Conservation (phyloP, 495 filamentous ascomycete genomes). For the Trichoderma orchidacearum region DNA sequence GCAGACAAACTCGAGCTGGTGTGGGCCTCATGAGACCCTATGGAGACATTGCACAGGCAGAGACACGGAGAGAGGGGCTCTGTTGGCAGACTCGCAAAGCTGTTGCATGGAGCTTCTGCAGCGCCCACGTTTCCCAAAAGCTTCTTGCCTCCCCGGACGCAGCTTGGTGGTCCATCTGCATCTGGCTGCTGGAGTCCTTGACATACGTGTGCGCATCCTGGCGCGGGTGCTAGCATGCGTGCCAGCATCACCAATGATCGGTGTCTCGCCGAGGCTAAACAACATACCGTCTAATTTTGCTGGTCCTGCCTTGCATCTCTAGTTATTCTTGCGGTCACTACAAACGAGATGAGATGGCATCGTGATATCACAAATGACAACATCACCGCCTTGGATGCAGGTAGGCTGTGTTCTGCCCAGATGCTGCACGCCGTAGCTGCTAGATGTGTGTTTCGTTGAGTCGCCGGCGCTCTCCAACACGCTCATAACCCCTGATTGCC, state of each 20-base stretch:
- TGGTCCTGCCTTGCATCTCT: neutral
- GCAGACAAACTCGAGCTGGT: neutral
- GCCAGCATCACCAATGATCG: neutral
- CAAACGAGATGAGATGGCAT: neutral
- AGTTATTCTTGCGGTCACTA: constrained; percentile 1
- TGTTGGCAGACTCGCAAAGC: too few relatives aligned
- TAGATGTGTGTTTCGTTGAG: too few relatives aligned
- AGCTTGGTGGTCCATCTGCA: too few relatives aligned
- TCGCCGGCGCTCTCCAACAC: too few relatives aligned
- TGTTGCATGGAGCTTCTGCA: neutral
- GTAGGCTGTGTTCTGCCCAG: neutral
- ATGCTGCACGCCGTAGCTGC: neutral
- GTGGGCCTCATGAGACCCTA: neutral
- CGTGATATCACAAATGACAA: neutral
- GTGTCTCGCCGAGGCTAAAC: neutral
- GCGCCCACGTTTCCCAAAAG: neutral
- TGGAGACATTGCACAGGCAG: neutral
- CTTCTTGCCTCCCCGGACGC: constrained; percentile 1
- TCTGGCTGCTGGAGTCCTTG: neutral
- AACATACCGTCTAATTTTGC: constrained; percentile 1
- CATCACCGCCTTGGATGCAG: neutral
- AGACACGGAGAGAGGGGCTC: neutral
- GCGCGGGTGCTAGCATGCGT: too few relatives aligned
- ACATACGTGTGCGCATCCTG: neutral
- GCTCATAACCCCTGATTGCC: too few relatives aligned